phyloP scores from a whole-genome alignment of 352 stramenopile genomes.

The Pythium insidiosum region DNA sequence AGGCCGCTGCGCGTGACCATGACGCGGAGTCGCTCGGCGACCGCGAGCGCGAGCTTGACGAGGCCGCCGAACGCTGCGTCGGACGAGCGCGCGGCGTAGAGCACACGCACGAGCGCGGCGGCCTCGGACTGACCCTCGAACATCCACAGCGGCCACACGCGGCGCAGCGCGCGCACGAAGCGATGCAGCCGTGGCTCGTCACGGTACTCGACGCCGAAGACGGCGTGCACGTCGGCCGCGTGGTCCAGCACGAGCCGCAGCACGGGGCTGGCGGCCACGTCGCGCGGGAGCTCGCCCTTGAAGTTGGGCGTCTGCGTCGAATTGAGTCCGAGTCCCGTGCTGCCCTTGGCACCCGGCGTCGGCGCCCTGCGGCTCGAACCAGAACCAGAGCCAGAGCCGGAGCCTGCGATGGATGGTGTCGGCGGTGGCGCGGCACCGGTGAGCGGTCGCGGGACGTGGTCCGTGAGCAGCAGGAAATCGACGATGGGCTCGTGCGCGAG shows the following conservation, averaged over 20 bases:
- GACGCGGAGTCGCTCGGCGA: constrained; percentile 37
- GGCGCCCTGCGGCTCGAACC: too few species aligned
- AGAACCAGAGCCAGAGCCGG: too few species aligned
- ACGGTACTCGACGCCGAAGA: constrained; percentile 49
- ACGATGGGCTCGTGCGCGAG: constrained; percentile 40
- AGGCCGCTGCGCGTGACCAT: constrained; percentile 34
- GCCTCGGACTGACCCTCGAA: constrained; percentile 54
- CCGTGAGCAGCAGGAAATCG: constrained; percentile 54
- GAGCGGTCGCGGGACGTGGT: constrained; percentile 16
- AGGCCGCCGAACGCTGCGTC: constrained; percentile 55
- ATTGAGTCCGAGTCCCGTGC: constrained; percentile 16
- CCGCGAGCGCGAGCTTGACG: constrained; percentile 40
- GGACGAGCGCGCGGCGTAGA: constrained; percentile 50
- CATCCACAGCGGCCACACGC: constrained; percentile 76
- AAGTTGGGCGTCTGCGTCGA: constrained; percentile 56
- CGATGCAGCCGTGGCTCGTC: constrained; percentile 61
- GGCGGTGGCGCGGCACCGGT: neutral
- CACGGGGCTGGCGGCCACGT: constrained; percentile 26
- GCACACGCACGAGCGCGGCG: constrained; percentile 46
- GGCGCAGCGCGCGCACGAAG: constrained; percentile 35
- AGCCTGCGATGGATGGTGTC: too few species aligned
- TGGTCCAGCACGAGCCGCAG: constrained; percentile 43
- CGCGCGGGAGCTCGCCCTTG: constrained; percentile 40
- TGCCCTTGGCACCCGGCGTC: too few species aligned
- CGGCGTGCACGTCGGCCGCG: constrained; percentile 50